Percentiles rank a stretch among this genome's conserved stretches.
These are phyloP conservation scores for Nevesoporus exiguus DNA, from an alignment of 768 basidiomycete species.

Conservation along the genomic window DNA sequence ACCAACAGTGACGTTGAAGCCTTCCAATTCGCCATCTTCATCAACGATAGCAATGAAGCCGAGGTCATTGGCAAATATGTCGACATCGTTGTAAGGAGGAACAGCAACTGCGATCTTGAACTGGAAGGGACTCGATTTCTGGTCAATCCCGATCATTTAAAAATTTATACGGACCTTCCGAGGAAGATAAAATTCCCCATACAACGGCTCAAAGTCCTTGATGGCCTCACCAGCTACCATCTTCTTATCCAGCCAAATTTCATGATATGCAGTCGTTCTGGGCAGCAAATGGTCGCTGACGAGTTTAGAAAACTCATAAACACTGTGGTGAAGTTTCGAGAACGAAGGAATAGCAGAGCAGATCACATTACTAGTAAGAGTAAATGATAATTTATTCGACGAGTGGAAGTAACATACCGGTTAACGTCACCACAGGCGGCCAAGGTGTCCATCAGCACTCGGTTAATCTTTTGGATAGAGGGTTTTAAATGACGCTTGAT, in stretches of 20 bases:
- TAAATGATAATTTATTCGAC: conserved; percentile 4
- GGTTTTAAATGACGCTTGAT: conserved; percentile 96
- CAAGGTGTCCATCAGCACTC: conserved; percentile 85
- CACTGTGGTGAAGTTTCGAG: conserved; percentile 81
- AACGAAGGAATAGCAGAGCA: conserved; percentile 88
- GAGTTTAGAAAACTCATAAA: conserved; percentile 78
- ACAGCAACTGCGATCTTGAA: conserved; percentile 98
- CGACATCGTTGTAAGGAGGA: conserved; percentile 94
- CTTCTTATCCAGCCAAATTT: conserved; percentile 99
- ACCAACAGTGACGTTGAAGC: conserved; percentile 92
- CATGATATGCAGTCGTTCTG: conserved; percentile 90
- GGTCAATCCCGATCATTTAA: not conserved
- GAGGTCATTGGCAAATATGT: conserved; percentile 92
- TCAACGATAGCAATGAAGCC: conserved; percentile 95
- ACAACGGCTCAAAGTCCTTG: conserved; percentile 95
- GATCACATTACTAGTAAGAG: conserved; percentile 68
- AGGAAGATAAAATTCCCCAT: conserved; percentile 95
- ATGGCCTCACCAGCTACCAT: conserved; percentile 90
- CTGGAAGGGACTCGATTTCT: conserved; percentile 37
- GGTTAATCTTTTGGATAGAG: conserved; percentile 95
- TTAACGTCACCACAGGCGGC: conserved; percentile 99
- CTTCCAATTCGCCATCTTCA: conserved; percentile 68
- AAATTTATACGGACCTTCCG: conserved; percentile 63
- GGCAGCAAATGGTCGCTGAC: conserved; percentile 88
- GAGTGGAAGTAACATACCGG: conserved; percentile 44